phyloP scores from a whole-genome alignment of 768 basidiomycete genomes.

The Scleroderma bovista region DNA sequence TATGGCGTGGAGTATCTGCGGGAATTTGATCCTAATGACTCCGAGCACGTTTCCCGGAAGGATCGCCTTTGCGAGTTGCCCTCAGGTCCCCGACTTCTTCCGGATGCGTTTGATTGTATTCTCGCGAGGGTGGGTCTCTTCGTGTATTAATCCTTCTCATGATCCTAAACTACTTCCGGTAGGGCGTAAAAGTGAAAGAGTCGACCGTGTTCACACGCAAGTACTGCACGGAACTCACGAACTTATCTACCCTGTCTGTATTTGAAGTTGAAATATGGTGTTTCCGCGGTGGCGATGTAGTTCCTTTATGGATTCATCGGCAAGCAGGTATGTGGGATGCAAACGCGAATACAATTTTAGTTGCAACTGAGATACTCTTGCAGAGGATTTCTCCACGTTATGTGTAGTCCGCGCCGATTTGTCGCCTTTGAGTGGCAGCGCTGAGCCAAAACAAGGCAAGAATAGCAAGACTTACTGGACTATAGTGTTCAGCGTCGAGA shows the following conservation, averaged over 20 bases:
- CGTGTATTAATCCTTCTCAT: neutral
- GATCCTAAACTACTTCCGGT: constrained; percentile 6
- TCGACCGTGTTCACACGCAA: constrained; percentile 78
- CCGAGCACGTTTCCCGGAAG: constrained; percentile 59
- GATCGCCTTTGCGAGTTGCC: constrained; percentile 69
- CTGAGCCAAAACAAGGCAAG: constrained; percentile 57
- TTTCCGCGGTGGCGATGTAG: constrained; percentile 64
- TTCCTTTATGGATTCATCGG: constrained; percentile 72
- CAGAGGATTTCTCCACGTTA: constrained; percentile 69
- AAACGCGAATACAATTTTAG: neutral
- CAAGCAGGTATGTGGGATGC: constrained; percentile 30
- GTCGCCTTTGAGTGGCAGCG: constrained; percentile 66
- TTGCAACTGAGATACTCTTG: constrained; percentile 1
- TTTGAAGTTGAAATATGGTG: constrained; percentile 87
- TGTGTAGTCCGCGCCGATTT: constrained; percentile 76
- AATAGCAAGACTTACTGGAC: constrained; percentile 76
- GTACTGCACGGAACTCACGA: constrained; percentile 79
- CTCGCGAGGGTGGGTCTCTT: constrained; percentile 48
- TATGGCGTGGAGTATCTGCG: constrained; percentile 79
- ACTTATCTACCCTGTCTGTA: constrained; percentile 65
- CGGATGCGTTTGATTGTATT: constrained; percentile 81
- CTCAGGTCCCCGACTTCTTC: constrained; percentile 70
- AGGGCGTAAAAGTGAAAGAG: constrained; percentile 75
- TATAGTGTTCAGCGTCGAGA: constrained; percentile 79
- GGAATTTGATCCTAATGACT: constrained; percentile 57